These are phyloP conservation scores for Chaetoceros muelleri DNA, from an alignment of 108 stramenopile species.

Conservation along the genomic window DNA sequence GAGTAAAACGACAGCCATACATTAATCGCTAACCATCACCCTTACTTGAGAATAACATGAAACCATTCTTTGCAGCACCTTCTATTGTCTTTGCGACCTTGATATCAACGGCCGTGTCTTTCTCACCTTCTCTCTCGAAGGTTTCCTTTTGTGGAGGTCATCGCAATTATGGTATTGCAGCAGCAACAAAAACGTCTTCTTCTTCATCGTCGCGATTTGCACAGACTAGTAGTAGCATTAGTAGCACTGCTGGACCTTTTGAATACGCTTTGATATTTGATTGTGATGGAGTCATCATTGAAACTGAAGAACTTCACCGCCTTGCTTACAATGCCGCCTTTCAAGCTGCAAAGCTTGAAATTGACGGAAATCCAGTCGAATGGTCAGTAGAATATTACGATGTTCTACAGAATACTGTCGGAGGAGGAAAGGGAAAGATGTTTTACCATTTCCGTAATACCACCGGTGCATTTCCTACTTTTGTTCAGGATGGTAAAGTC, in stretches of 20 bases:
- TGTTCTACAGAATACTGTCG: conserved; percentile 81
- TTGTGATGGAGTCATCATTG: conserved; percentile 90
- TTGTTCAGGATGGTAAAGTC: conserved; percentile 14
- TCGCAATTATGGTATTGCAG: too few relatives aligned
- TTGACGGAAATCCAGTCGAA: conserved; percentile 57
- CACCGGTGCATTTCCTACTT: conserved; percentile 38
- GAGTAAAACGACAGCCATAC: too few relatives aligned
- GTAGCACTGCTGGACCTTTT: background rate
- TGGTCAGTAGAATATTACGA: conserved; percentile 85
- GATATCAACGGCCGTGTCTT: too few relatives aligned
- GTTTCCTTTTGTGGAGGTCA: too few relatives aligned
- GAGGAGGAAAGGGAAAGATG: conserved; percentile 88
- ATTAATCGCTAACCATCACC: too few relatives aligned
- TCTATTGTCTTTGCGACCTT: too few relatives aligned
- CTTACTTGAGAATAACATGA: too few relatives aligned
- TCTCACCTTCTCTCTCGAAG: too few relatives aligned
- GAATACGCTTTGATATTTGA: conserved; percentile 78
- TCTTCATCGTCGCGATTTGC: too few relatives aligned
- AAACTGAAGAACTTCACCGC: conserved; percentile 89
- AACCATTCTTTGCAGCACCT: too few relatives aligned
- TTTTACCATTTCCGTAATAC: conserved; percentile 71
- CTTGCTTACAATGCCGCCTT: conserved; percentile 84
- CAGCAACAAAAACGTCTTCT: too few relatives aligned
- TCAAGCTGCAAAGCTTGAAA: conserved; percentile 39
- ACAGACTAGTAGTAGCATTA: background rate